phyloP scores from a whole-genome alignment of 1,284 basidiomycete genomes.

The Somion occarium region DNA sequence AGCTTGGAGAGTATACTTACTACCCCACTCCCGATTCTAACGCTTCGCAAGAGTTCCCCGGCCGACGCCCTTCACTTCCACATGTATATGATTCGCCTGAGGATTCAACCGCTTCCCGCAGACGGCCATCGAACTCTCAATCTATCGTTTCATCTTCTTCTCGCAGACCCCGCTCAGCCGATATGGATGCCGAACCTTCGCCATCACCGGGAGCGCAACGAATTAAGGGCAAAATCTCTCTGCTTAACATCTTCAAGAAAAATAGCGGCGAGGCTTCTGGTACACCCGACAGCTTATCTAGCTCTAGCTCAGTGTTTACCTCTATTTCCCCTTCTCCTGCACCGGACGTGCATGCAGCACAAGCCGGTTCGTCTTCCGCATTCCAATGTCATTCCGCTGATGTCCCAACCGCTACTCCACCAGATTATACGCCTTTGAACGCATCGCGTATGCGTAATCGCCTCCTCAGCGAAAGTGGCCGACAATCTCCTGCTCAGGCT shows the following conservation, averaged over 20 bases:
- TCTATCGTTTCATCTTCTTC: slow-evolving; percentile 22
- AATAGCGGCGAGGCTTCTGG: slow-evolving; percentile 29
- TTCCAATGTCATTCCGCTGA: slow-evolving; percentile 18
- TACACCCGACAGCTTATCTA: slow-evolving; percentile 22
- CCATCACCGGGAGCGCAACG: slow-evolving; percentile 13
- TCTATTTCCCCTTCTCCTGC: slow-evolving; percentile 23
- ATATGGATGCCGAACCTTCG: slow-evolving; percentile 42
- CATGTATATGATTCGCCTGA: slow-evolving; percentile 30
- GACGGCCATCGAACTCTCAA: slow-evolving; percentile 34
- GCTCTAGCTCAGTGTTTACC: slow-evolving; percentile 24
- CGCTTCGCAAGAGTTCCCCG: slow-evolving; percentile 14
- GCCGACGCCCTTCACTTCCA: slow-evolving; percentile 34
- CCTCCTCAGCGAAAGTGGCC: slow-evolving; percentile 18
- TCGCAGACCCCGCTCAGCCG: slow-evolving; percentile 53
- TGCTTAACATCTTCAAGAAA: slow-evolving; percentile 60
- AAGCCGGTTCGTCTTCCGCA: slow-evolving; percentile 14
- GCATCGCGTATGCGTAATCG: slow-evolving; percentile 21
- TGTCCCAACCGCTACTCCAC: slow-evolving; percentile 14
- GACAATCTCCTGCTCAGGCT: slow-evolving; percentile 21
- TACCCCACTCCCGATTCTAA: slow-evolving; percentile 20
- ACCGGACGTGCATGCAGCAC: slow-evolving; percentile 18
- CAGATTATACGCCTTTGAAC: slow-evolving; percentile 10
- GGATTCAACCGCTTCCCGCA: slow-evolving; percentile 21
- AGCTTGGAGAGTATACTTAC: slow-evolving; percentile 24
- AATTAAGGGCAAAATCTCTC: slow-evolving; percentile 27